These are phyloP conservation scores for Ambrosiella cleistominuta DNA, from an alignment of 2,329 filamentous ascomycete species.

Conservation along the genomic window DNA sequence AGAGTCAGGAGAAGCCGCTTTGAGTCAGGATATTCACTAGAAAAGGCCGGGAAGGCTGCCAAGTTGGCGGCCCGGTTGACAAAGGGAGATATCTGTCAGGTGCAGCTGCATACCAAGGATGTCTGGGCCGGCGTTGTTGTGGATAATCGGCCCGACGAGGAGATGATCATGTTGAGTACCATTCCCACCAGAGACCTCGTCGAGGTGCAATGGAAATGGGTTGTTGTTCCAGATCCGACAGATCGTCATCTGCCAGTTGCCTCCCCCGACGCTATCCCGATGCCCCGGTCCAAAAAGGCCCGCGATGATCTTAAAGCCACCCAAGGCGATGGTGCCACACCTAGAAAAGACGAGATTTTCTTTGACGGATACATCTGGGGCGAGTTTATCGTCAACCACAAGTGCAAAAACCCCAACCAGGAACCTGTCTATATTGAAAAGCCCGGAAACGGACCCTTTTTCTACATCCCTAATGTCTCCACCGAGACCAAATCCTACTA, in stretches of 20 bases:
- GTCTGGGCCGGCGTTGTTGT: slow-evolving; percentile 82
- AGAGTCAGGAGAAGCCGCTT: slow-evolving; percentile 72
- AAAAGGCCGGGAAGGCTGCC: slow-evolving; percentile 50
- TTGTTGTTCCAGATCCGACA: slow-evolving; percentile 52
- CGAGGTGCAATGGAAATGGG: slow-evolving; percentile 73
- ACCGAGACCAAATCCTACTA: slow-evolving; percentile 86
- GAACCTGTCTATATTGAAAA: slow-evolving; percentile 4
- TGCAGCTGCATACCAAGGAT: slow-evolving; percentile 68
- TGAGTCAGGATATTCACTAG: slow-evolving; percentile 48
- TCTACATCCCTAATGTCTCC: slow-evolving; percentile 70
- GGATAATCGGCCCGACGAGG: slow-evolving; percentile 62
- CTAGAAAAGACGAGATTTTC: slow-evolving; percentile 48
- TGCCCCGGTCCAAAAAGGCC: slow-evolving; percentile 46
- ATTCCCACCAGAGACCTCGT: slow-evolving; percentile 64
- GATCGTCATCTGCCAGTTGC: slow-evolving; percentile 60
- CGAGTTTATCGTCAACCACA: slow-evolving; percentile 55
- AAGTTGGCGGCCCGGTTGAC: slow-evolving; percentile 51
- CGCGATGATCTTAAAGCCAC: slow-evolving; percentile 43
- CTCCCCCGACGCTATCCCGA: slow-evolving; percentile 51
- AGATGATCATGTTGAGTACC: slow-evolving; percentile 61
- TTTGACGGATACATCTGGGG: slow-evolving; percentile 55
- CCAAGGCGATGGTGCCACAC: slow-evolving; percentile 41
- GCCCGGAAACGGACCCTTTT: slow-evolving; percentile 50
- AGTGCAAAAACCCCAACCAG: slow-evolving; percentile 15
- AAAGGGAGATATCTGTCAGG: slow-evolving; percentile 63